These are phyloP conservation scores for Hippophae rhamnoides DNA, from an alignment of 306 rosid species.

Conservation along the genomic window DNA sequence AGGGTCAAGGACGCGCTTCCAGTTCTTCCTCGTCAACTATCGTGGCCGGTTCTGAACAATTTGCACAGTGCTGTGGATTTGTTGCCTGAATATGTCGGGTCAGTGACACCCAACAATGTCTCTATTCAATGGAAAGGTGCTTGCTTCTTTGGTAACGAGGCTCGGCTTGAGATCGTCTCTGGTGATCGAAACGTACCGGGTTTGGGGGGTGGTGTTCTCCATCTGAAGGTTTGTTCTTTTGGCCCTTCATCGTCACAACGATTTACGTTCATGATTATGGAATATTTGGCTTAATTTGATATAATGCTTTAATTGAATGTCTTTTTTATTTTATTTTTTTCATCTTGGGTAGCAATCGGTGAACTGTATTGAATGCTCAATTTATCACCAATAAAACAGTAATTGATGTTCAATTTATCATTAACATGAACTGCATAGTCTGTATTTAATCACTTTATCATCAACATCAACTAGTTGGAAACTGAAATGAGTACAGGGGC, in stretches of 20 bases:
- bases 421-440: no score
- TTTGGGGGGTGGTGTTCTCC: constrained; percentile 78
- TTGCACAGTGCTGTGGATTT: constrained; percentile 86
- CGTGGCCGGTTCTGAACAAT: constrained; percentile 91
- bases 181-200: constrained; percentile 24
- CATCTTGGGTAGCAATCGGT: no score
- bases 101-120: constrained; percentile 57
- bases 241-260: not conserved
- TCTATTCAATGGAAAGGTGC: constrained; percentile 75
- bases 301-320: no score
- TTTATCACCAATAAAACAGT: no score
- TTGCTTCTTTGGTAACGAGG: constrained; percentile 69
- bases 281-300: no score
- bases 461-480: no score
- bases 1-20: constrained; percentile 73
- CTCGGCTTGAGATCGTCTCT: constrained; percentile 45
- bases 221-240: constrained; percentile 52
- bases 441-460: no score
- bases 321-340: no score
- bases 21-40: constrained; percentile 65
- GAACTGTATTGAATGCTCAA: no score
- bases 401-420: no score
- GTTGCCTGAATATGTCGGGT: constrained; percentile 76
- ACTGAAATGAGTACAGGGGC: no score
- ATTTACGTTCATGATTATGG: no score